Evolutionary conservation across 805 yeast genomes (phyloP), one percentile per base, ranked within the genome.

Genomic region (Lachancea sp.): DNA sequence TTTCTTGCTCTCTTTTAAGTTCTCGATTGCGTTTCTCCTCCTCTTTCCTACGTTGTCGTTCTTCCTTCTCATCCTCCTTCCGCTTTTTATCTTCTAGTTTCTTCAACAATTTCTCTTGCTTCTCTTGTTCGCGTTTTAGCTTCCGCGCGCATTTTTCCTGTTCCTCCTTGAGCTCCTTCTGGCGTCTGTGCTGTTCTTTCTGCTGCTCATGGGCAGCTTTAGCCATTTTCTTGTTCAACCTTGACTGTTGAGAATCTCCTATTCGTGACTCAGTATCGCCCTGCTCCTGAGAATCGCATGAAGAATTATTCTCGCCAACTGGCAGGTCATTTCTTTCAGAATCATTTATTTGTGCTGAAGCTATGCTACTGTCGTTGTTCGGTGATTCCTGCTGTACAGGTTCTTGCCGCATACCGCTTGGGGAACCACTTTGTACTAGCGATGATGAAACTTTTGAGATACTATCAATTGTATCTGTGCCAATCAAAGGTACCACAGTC

Each of bases 101-200:
- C 45, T 65, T 66, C 45, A 63, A 64, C 41, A 66, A 52, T 52
- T 65, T 46, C 56, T 64, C 39, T 36, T 41, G 36, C 61, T 60
- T 47, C 25, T 55, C 56, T 18, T 48, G 52, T 36, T 51, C 55
- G 34, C 43, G 43, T 38, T 51, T 42, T 16, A 36, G 36, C 31
- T 48, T 49, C 34, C 40, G 32, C 30, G 39, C 41, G 33, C 46
- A 46, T 46, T 49, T 54, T 42, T 45, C 53, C 45, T 45, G 45
- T 19, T 41, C 36, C 31, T 40, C 48, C 36, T 45, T 47, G 29
- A 34, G 33, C 34, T 52, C 51, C 34, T 21, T 36, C 30, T 36
- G 33, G 19, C 28, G 33, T 20, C 18, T 28, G 44, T 44, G 51
- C 45, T 45, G 44, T 18, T 41, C 35, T 31, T 41, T 49, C 41